These are phyloP conservation scores for Cadophora malorum DNA, from an alignment of 2,329 filamentous ascomycete species.

Conservation along the genomic window DNA sequence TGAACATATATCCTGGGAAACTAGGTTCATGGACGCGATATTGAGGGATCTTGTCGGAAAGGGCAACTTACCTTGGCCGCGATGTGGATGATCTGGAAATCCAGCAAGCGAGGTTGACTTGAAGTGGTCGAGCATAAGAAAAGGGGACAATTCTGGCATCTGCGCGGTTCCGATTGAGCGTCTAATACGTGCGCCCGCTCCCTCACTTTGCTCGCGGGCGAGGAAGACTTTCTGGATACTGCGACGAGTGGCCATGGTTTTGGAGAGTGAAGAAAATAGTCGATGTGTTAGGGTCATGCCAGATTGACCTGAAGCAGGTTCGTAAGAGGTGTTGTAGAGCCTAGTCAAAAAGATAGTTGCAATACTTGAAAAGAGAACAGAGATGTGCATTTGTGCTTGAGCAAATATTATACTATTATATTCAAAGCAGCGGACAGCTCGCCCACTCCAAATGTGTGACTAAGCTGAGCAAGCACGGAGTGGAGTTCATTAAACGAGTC, in stretches of 20 bases:
- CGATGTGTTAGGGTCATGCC: not conserved
- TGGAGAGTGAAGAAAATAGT: not conserved
- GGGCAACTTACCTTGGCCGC: slow-evolving; percentile 63
- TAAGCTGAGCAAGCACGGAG: slow-evolving; percentile 13
- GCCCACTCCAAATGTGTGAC: not conserved
- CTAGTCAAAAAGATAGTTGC: not conserved
- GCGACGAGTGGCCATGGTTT: not conserved
- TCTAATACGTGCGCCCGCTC: slow-evolving; percentile 84
- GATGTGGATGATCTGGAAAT: slow-evolving; percentile 86
- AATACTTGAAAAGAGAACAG: not conserved
- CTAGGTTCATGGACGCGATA: too few species aligned
- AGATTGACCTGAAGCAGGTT: not conserved
- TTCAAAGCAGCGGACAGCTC: not conserved
- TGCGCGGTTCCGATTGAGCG: slow-evolving; percentile 85
- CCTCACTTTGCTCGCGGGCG: slow-evolving; percentile 85
- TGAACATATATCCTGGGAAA: not conserved
- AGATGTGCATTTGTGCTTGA: not conserved
- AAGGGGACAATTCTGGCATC: slow-evolving; percentile 85
- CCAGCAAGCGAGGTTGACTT: slow-evolving; percentile 79
- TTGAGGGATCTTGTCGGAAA: too few species aligned
- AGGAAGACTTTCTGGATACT: slow-evolving; percentile 80
- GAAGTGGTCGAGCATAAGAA: slow-evolving; percentile 97
- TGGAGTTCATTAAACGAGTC: not conserved
- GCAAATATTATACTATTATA: not conserved
- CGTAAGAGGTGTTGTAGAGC: not conserved